A percentile compares a stretch with the other conserved stretches of the same genome.
Evolutionary conservation across 495 filamentous ascomycete genomes (phyloP).

Genomic region (Hypoxylon lenormandii): DNA sequence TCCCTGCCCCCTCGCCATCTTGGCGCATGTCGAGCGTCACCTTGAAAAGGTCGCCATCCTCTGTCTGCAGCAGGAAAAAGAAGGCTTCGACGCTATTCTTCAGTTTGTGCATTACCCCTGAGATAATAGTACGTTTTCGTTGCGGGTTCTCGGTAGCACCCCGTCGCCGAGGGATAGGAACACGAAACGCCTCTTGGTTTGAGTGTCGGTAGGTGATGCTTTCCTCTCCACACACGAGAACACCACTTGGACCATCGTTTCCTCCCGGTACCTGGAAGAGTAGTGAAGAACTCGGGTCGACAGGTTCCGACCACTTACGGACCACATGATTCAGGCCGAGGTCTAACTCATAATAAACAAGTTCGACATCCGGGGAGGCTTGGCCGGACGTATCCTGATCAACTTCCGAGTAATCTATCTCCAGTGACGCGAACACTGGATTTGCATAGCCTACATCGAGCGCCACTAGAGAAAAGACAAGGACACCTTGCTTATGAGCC

Average conservation of each 20-base stretch:
- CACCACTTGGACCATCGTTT: conserved; percentile 90
- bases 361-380: conserved; percentile 80
- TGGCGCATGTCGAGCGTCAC: conserved; percentile 90
- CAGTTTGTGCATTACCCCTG: conserved; percentile 96
- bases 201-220: conserved; percentile 94
- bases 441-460: conserved; percentile 97
- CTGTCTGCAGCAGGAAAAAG: conserved; percentile 94
- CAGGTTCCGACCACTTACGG: conserved; percentile 91
- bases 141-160: conserved; percentile 92
- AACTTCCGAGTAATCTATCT: conserved; percentile 90
- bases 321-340: conserved; percentile 97
- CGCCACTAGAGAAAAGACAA: conserved; percentile 86
- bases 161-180: conserved; percentile 85
- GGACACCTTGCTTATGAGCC: conserved; percentile 89
- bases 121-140: conserved; percentile 83
- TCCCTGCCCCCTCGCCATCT: conserved; percentile 79
- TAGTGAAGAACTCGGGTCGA: conserved; percentile 88
- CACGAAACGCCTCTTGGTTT: conserved; percentile 87
- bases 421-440: conserved; percentile 94
- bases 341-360: conserved; percentile 98
- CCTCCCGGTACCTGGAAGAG: conserved; percentile 97
- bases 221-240: conserved; percentile 93
- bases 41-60: conserved; percentile 98
- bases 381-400: conserved; percentile 91
- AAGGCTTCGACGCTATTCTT: conserved; percentile 81